These are phyloP conservation scores for Suhomyces guaymorum DNA, from an alignment of 1,139 yeast species.

Conservation along the genomic window DNA sequence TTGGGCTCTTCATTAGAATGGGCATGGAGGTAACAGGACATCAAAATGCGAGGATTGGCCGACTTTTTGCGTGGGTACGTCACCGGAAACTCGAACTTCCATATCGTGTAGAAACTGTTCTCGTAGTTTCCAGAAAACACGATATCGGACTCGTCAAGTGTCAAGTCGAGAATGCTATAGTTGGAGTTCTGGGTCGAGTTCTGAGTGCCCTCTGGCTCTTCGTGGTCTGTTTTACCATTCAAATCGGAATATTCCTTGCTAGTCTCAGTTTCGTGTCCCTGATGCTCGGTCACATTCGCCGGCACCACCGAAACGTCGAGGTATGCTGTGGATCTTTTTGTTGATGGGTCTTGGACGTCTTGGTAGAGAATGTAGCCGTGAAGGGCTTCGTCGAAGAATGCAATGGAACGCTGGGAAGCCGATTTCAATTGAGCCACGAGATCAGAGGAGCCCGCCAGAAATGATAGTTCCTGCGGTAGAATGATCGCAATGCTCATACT, in stretches of 20 bases:
- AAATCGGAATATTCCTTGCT: too few relatives aligned
- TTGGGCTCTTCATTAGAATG: constrained; percentile 16
- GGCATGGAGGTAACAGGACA: constrained; percentile 27
- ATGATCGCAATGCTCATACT: constrained; percentile 17
- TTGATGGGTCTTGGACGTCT: constrained; percentile 13
- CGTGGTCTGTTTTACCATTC: constrained; percentile 6
- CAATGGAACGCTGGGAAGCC: constrained; percentile 17
- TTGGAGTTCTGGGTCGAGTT: constrained; percentile 6
- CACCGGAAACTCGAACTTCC: constrained; percentile 39
- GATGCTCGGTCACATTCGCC: constrained; percentile 22
- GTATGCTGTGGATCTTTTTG: constrained; percentile 18
- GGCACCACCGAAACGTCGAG: constrained; percentile 34
- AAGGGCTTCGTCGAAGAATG: constrained; percentile 43
- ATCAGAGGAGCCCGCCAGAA: background rate
- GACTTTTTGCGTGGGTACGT: constrained; percentile 40
- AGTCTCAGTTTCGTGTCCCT: constrained; percentile 9
- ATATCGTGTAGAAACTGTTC: constrained; percentile 21
- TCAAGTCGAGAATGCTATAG: constrained; percentile 19
- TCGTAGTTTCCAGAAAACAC: constrained; percentile 16
- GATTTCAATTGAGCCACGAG: constrained; percentile 6
- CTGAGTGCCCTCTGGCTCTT: background rate
- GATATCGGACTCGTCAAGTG: constrained; percentile 17
- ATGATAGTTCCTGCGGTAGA: constrained; percentile 10
- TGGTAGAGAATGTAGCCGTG: constrained; percentile 33
- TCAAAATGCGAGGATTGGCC: constrained; percentile 30